These are phyloP conservation scores for Talaromyces marneffei DNA, from an alignment of 2,329 filamentous ascomycete genomes.

Conservation along the genomic window DNA sequence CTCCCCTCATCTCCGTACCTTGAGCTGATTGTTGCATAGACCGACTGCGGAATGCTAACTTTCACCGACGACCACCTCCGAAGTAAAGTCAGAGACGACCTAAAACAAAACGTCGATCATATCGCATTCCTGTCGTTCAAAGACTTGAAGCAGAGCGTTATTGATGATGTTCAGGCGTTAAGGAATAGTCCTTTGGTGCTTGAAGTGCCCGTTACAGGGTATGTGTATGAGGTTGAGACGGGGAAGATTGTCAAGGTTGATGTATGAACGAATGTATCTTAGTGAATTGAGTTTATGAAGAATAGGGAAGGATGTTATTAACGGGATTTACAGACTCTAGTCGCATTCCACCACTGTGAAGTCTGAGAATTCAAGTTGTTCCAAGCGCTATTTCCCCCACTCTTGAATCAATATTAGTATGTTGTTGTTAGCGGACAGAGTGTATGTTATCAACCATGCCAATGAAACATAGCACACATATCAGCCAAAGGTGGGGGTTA, in stretches of 20 bases:
- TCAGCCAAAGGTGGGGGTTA: neutral
- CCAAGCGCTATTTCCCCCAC: neutral
- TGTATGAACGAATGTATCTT: neutral
- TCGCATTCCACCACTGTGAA: too few species aligned
- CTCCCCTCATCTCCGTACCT: neutral
- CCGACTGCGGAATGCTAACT: constrained; percentile 66
- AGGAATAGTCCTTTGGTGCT: constrained; percentile 55
- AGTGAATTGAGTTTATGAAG: constrained; percentile 31
- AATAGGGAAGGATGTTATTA: neutral
- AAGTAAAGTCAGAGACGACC: constrained; percentile 52
- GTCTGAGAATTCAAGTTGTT: neutral
- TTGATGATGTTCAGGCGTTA: constrained; percentile 60
- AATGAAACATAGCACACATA: neutral
- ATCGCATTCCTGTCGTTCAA: constrained; percentile 61
- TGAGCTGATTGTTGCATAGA: constrained; percentile 55
- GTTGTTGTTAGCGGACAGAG: too few species aligned
- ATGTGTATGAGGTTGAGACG: constrained; percentile 70
- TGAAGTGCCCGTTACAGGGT: constrained; percentile 59
- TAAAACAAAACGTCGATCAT: constrained; percentile 43
- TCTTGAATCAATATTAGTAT: neutral
- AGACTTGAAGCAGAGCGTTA: constrained; percentile 59
- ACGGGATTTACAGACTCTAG: neutral
- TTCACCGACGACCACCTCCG: constrained; percentile 48
- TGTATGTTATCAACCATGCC: too few species aligned
- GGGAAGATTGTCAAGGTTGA: constrained; percentile 51